These are phyloP conservation scores for Zasmidium cellare DNA, from an alignment of 2,329 filamentous ascomycete species.

Conservation along the genomic window DNA sequence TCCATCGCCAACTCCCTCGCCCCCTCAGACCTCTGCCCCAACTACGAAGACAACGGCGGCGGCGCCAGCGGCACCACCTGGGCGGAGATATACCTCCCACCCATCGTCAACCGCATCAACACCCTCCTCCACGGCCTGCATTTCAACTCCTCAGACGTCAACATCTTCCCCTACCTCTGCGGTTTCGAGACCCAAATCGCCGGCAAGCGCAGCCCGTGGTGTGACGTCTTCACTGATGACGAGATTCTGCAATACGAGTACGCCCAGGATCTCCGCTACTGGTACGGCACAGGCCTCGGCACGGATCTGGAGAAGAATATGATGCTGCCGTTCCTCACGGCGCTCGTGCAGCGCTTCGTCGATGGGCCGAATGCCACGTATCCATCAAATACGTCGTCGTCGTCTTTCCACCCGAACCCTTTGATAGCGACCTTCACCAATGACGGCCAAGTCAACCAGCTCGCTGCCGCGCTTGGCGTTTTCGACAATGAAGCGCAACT, in stretches of 20 bases:
- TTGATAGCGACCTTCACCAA: slow-evolving; percentile 65
- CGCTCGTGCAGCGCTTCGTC: slow-evolving; percentile 54
- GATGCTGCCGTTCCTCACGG: slow-evolving; percentile 62
- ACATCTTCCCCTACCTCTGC: slow-evolving; percentile 65
- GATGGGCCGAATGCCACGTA: slow-evolving; percentile 54
- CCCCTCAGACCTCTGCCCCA: slow-evolving; percentile 63
- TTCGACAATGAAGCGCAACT: slow-evolving; percentile 59
- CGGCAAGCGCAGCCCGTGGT: slow-evolving; percentile 59
- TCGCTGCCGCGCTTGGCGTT: slow-evolving; percentile 60
- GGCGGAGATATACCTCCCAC: slow-evolving; percentile 55
- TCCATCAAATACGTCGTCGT: slow-evolving; percentile 46
- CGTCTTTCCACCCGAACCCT: slow-evolving; percentile 52
- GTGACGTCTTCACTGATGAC: slow-evolving; percentile 58
- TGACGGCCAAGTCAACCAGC: slow-evolving; percentile 65
- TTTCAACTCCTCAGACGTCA: slow-evolving; percentile 55
- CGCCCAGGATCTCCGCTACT: slow-evolving; percentile 66
- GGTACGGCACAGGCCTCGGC: slow-evolving; percentile 61
- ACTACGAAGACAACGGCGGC: slow-evolving; percentile 57
- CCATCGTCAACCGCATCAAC: slow-evolving; percentile 57
- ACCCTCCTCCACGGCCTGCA: slow-evolving; percentile 56
- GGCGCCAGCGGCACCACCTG: slow-evolving; percentile 49
- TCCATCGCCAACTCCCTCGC: slow-evolving; percentile 64
- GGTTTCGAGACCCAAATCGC: slow-evolving; percentile 69
- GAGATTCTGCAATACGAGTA: slow-evolving; percentile 66
- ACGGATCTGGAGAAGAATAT: slow-evolving; percentile 55